A percentile compares a stretch with the other conserved stretches of the same genome.
phyloP scores from a whole-genome alignment of 176 grass and related monocot genomes.

The Raddia guianensis region DNA sequence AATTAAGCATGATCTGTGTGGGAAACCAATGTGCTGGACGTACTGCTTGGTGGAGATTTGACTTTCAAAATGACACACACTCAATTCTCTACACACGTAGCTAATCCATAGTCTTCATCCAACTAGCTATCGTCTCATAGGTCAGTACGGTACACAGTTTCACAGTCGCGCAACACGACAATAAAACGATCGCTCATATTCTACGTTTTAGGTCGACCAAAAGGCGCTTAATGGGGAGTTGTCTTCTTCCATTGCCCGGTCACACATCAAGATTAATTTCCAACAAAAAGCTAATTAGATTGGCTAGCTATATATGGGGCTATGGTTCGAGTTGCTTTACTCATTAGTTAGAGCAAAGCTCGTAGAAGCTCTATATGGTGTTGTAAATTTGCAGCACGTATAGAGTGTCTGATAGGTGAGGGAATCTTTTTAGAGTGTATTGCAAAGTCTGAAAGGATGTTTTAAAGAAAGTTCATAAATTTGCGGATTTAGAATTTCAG shows the following conservation, averaged over 20 bases:
- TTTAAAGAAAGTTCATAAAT: too few species aligned
- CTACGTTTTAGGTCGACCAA: conserved; percentile 33
- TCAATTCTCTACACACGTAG: not conserved
- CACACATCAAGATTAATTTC: not conserved
- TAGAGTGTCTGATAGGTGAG: too few species aligned
- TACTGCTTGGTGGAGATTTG: not conserved
- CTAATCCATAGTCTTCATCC: not conserved
- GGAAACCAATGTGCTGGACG: not conserved
- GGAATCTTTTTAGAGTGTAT: too few species aligned
- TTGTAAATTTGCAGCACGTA: too few species aligned
- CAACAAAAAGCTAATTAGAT: not conserved
- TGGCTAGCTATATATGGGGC: not conserved
- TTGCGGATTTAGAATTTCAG: too few species aligned
- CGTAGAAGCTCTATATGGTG: too few species aligned
- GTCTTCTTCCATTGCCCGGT: not conserved
- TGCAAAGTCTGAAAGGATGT: too few species aligned
- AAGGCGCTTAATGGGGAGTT: not conserved
- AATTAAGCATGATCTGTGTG: conserved; percentile 25
- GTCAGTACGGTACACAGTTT: not conserved
- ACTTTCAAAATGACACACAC: not conserved
- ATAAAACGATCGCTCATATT: conserved; percentile 11
- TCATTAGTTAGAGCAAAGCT: too few species aligned
- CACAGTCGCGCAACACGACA: conserved; percentile 11
- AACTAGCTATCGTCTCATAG: not conserved
- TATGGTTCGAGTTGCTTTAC: not conserved